Base-by-base conservation (phyloP, 2,329 filamentous ascomycete species). In the Claviceps capensis region DNA sequence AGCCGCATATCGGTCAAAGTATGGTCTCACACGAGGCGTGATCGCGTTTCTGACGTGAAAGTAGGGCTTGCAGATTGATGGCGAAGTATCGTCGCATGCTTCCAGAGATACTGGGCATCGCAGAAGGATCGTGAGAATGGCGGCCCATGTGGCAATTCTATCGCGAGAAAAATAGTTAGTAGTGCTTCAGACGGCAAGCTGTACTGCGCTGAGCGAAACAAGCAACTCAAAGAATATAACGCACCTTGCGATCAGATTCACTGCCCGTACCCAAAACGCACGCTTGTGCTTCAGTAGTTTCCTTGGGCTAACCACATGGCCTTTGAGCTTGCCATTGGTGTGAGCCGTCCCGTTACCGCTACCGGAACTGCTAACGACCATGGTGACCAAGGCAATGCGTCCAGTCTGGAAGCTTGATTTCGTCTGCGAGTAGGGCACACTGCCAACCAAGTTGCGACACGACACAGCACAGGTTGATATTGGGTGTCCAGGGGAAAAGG, bases 121-220 rank as follows among this genome's bases (percentile, higher is more conserved):
- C 65, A 98, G 86, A 54, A 91, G 69, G 52, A 93, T 72, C 23
- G 86, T 93, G 55, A 89, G 67, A 57, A 97, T 82, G 38, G 83
- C 77, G 65, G 93, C 95, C 91, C 91, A 98, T 19, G 88, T 85
- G 53, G 83, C 67, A 45, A 96, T 67, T 62, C 91, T 91, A 6
- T 37, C 19, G 19, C 5, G 26, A 19, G 5, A 38, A 42, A 30
- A 16, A 23, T 5, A 26, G 41, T 36, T 16, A 42, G 38, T 19
- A 30, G 14, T 43, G 16, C 23, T 36, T 46, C 14, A 11, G 30
- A 8, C 9, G 16, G 43, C 14, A 30, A 8, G 14, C 11, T 17
- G 9, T n/a, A n/a, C 14, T 17, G 23, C 43, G 16, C 16, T 3
- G 17, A 5, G 14, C 14, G 16, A 30, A 14, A 34, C 8, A 19